Conservation (phyloP, 805 yeast species). For the Lachancea fermentati region DNA sequence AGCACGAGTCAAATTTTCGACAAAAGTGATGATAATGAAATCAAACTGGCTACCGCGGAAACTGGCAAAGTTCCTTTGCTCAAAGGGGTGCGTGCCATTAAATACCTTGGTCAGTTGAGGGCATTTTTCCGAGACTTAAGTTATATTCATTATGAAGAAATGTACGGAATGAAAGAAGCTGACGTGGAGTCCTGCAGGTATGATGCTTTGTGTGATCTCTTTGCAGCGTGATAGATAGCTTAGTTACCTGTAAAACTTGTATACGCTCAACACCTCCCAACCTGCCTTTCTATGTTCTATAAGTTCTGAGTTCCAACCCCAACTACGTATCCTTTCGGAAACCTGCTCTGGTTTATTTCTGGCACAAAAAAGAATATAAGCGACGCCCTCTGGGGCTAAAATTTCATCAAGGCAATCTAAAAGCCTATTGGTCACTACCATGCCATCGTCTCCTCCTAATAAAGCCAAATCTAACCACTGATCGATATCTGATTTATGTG, state of each 20-base stretch:
- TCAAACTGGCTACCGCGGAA: conserved; percentile 15
- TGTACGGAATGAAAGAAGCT: conserved; percentile 44
- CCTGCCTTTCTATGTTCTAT: conserved; percentile 78
- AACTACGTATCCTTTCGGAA: conserved; percentile 38
- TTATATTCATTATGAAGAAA: conserved; percentile 36
- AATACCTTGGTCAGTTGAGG: conserved; percentile 22
- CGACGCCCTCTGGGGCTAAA: conserved; percentile 60
- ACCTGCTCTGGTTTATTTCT: conserved; percentile 74
- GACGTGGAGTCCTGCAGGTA: conserved; percentile 44
- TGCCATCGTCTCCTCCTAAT: conserved; percentile 85
- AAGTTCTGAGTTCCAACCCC: conserved; percentile 50
- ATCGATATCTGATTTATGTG: conserved; percentile 38
- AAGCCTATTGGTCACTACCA: conserved; percentile 72
- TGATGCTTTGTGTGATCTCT: conserved; percentile 58
- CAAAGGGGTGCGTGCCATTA: conserved; percentile 21
- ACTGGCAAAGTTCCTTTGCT: conserved; percentile 27
- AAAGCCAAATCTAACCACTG: conserved; percentile 87
- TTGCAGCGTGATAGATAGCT: conserved; percentile 14
- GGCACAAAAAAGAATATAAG: conserved; percentile 88
- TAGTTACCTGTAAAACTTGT: conserved; percentile 41
- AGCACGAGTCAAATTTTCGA: conserved; percentile 35
- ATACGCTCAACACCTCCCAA: conserved; percentile 85
- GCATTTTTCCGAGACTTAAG: conserved; percentile 26
- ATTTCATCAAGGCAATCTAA: conserved; percentile 48
- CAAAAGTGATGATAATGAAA: conserved; percentile 15